A percentile compares a stretch with the other conserved stretches of the same genome.
Evolutionary conservation across 2,329 filamentous ascomycete species (phyloP).

Genomic region (Mollisiaceae sp.): DNA sequence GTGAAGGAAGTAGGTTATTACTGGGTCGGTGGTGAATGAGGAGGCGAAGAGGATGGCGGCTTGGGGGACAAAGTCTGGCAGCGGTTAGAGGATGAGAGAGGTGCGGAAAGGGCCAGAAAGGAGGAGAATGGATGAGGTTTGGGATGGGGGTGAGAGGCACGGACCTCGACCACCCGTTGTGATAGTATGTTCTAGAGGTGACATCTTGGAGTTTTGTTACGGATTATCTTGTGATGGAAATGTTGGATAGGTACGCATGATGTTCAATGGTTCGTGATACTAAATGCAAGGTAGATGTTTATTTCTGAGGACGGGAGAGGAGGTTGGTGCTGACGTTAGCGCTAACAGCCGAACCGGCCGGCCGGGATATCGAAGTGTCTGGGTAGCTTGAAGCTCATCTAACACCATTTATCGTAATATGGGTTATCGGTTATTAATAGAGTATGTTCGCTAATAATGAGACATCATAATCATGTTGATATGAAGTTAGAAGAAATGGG

Average conservation of each 20-base stretch:
- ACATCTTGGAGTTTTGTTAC: neutral
- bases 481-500: no score
- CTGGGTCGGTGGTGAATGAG: constrained; percentile 26
- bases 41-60: constrained; percentile 17
- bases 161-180: neutral
- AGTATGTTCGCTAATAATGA: no score
- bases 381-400: neutral
- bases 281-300: no score
- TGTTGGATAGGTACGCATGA: no score
- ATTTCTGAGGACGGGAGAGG: no score
- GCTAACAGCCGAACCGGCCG: neutral
- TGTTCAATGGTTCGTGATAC: no score
- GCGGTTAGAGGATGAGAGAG: neutral
- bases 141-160: neutral
- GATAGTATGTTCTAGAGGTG: neutral
- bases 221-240: no score
- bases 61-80: neutral
- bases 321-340: neutral
- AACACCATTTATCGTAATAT: neutral
- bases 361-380: neutral
- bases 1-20: constrained; percentile 31
- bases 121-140: neutral
- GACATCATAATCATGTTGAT: no score
- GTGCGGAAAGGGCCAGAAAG: neutral
- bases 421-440: no score